phyloP scores from a whole-genome alignment of 768 basidiomycete genomes.

The Lactarius quietus region DNA sequence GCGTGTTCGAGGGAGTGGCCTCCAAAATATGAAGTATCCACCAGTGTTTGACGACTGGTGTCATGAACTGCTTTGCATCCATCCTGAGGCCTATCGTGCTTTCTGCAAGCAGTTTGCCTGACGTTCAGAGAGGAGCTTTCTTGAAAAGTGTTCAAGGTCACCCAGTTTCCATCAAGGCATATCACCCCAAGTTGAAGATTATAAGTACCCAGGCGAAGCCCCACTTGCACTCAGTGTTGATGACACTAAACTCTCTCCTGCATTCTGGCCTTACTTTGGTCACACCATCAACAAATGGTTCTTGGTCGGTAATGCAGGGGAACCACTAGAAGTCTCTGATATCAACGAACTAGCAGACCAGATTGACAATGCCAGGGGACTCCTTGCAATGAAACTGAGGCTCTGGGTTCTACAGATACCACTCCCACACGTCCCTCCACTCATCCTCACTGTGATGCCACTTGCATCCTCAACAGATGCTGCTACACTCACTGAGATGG shows the following conservation, averaged over 20 bases:
- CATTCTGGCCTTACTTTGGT: conserved; percentile 32
- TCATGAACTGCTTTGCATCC: conserved; percentile 30
- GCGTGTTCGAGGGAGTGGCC: conserved; percentile 32
- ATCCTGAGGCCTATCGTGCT: conserved; percentile 31
- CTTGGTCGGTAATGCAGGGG: conserved; percentile 31
- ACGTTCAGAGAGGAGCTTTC: conserved; percentile 24
- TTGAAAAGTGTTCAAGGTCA: conserved; percentile 23
- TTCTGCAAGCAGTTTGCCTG: conserved; percentile 28
- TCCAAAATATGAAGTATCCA: conserved; percentile 37
- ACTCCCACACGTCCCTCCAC: conserved; percentile 34
- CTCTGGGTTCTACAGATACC: conserved; percentile 36
- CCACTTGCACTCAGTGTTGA: conserved; percentile 35
- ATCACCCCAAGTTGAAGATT: conserved; percentile 19
- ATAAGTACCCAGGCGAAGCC: conserved; percentile 24
- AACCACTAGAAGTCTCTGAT: conserved; percentile 29
- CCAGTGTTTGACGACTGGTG: conserved; percentile 34
- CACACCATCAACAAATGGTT: conserved; percentile 21
- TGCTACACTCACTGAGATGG: conserved; percentile 19
- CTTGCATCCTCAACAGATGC: conserved; percentile 30
- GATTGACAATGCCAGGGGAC: conserved; percentile 16
- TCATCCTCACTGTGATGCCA: conserved; percentile 36
- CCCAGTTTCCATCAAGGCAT: conserved; percentile 31
- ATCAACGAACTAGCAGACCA: conserved; percentile 23
- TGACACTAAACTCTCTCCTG: conserved; percentile 36
- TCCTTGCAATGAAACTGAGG: conserved; percentile 34